Evolutionary conservation across 2,329 filamentous ascomycete species (phyloP).

Genomic region (Botrytis elliptica): DNA sequence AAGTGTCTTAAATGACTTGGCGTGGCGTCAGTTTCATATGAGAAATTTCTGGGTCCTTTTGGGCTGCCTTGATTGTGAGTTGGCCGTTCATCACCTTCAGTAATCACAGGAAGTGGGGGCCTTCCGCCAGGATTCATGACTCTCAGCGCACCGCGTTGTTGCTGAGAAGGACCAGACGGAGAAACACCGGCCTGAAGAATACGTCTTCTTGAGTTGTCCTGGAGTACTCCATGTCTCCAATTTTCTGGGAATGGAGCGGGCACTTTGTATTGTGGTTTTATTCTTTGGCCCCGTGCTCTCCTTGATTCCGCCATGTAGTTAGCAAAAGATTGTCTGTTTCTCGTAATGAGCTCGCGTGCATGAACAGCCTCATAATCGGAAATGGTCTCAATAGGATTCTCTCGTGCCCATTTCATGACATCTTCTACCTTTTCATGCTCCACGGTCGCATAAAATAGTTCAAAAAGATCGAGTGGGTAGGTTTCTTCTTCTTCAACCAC

Average conservation of each 20-base stretch:
- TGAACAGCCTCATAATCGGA: not conserved
- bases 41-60: not conserved
- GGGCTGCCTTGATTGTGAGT: not conserved
- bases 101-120: not conserved
- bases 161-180: rapidly evolving
- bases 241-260: not conserved
- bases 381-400: not conserved
- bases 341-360: not conserved
- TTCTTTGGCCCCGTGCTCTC: not conserved
- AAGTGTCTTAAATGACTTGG: not conserved
- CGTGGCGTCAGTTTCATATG: not conserved
- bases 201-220: not conserved
- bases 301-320: not conserved
- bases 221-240: not conserved
- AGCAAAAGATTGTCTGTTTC: not conserved
- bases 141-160: not conserved
- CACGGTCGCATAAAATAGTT: not conserved
- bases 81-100: no score
- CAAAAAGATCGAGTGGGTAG: not conserved
- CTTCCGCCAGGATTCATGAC: not conserved
- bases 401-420: not conserved
- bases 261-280: not conserved
- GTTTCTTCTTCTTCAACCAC: not conserved
- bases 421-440: not conserved
- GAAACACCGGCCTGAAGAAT: rapidly evolving